Conservation (phyloP, 352 stramenopile species). For the Phytophthora quininea region DNA sequence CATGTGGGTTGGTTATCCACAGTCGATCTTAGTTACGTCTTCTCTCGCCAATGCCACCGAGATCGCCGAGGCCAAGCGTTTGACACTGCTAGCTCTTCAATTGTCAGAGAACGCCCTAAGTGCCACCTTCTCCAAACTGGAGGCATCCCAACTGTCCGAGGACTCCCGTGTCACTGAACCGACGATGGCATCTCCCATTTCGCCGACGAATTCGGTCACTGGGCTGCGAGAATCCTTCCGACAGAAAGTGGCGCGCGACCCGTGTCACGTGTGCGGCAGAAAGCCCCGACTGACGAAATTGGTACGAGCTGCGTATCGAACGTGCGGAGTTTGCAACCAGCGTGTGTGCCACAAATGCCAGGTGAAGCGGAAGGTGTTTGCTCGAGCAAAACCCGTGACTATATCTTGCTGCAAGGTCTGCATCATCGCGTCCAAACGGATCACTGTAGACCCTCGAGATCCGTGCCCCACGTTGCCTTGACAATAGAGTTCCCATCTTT, state of each 20-base stretch:
- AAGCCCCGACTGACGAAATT: conserved; percentile 24
- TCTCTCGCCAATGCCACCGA: conserved; percentile 25
- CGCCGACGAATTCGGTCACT: background rate
- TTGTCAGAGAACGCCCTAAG: conserved; percentile 10
- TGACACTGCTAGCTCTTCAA: conserved; percentile 42
- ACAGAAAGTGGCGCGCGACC: conserved; percentile 14
- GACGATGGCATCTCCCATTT: conserved; percentile 12
- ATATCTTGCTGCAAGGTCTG: conserved; percentile 46
- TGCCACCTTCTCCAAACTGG: conserved; percentile 4
- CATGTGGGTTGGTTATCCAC: too few relatives aligned
- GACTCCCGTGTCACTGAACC: conserved; percentile 7
- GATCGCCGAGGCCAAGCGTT: conserved; percentile 46
- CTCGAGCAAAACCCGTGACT: conserved; percentile 25
- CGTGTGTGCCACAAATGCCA: conserved; percentile 42
- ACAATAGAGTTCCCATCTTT: background rate
- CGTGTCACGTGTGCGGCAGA: conserved; percentile 25
- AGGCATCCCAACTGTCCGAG: background rate
- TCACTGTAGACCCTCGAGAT: conserved; percentile 36
- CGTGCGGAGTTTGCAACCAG: conserved; percentile 37
- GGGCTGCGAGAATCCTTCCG: conserved; percentile 4
- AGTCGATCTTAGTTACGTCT: too few relatives aligned
- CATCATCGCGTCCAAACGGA: conserved; percentile 37
- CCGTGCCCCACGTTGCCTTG: conserved; percentile 32
- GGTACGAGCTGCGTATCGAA: conserved; percentile 15
- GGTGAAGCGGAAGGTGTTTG: conserved; percentile 40